A percentile compares a stretch with the other conserved stretches of the same genome.
Conservation (phyloP, 2,329 filamentous ascomycete species). For the Tricladium varicosporioides region DNA sequence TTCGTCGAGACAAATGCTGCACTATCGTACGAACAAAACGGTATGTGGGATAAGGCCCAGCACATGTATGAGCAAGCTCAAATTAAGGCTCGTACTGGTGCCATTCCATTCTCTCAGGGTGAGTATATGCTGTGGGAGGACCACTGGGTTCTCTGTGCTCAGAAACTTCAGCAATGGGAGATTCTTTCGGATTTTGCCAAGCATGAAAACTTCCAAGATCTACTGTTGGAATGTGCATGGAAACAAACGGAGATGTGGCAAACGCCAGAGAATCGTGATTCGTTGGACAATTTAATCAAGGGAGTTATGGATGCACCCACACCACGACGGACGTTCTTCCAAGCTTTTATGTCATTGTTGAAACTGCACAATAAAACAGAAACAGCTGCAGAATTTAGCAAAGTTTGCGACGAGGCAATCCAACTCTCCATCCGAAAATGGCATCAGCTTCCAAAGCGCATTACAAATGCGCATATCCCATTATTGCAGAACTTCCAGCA, state of each 20-base stretch:
- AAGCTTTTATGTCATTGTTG: conserved; percentile 94
- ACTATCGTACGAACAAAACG: conserved; percentile 96
- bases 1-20: conserved; percentile 98
- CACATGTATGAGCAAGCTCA: conserved; percentile 95
- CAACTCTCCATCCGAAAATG: conserved; percentile 97
- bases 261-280: conserved; percentile 79
- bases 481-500: conserved; percentile 98
- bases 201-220: conserved; percentile 96
- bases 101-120: conserved; percentile 91
- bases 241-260: conserved; percentile 95
- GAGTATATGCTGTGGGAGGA: conserved; percentile 99
- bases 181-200: conserved; percentile 97
- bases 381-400: conserved; percentile 74
- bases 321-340: conserved; percentile 91
- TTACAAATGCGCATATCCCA: conserved; percentile 93
- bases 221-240: conserved; percentile 94
- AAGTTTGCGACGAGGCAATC: conserved; percentile 93
- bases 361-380: conserved; percentile 93
- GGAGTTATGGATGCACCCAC: conserved; percentile 97
- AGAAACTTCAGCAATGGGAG: conserved; percentile 99
- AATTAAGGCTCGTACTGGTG: conserved; percentile 92
- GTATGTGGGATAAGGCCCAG: conserved; percentile 99
- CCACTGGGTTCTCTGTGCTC: conserved; percentile 95
- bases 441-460: conserved; percentile 92
- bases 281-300: conserved; percentile 90